These are phyloP conservation scores for Panicum hallii DNA, from an alignment of 202 grass and related monocot species.

Conservation along the genomic window DNA sequence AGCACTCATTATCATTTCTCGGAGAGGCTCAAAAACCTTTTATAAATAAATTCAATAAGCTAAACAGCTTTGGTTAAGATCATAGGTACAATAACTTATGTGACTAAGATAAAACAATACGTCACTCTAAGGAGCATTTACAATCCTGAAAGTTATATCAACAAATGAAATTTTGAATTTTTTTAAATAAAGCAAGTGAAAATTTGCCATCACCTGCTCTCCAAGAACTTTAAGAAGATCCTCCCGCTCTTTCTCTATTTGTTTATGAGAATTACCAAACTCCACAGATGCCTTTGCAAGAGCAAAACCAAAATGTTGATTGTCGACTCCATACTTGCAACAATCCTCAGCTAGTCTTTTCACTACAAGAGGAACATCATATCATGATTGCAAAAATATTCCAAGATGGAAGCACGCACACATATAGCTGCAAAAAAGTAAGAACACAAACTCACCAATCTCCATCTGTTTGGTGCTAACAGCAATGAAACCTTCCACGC, in stretches of 20 bases:
- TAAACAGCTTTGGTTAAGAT: slow-evolving; percentile 8
- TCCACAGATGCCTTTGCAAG: slow-evolving; percentile 75
- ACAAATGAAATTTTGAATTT: neutral
- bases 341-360: slow-evolving; percentile 91
- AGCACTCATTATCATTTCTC: slow-evolving; percentile 93
- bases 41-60: slow-evolving; percentile 27
- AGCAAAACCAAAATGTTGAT: slow-evolving; percentile 73
- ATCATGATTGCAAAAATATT: slow-evolving; percentile 2
- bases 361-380: slow-evolving; percentile 56
- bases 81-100: slow-evolving; percentile 7
- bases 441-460: slow-evolving; percentile 59
- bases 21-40: slow-evolving; percentile 92
- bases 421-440: neutral
- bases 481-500: slow-evolving; percentile 82
- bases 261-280: slow-evolving; percentile 81
- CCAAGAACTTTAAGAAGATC: slow-evolving; percentile 81
- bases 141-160: slow-evolving; percentile 16
- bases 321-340: slow-evolving; percentile 87
- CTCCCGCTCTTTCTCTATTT: slow-evolving; percentile 85
- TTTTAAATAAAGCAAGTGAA: too few species aligned
- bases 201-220: slow-evolving; percentile 65
- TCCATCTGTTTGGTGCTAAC: slow-evolving; percentile 97
- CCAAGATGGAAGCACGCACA: slow-evolving; percentile 5
- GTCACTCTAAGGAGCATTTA: neutral
- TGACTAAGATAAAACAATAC: neutral